phyloP scores from a whole-genome alignment of 148 eudicot species.

The Hydrangea macrophylla region DNA sequence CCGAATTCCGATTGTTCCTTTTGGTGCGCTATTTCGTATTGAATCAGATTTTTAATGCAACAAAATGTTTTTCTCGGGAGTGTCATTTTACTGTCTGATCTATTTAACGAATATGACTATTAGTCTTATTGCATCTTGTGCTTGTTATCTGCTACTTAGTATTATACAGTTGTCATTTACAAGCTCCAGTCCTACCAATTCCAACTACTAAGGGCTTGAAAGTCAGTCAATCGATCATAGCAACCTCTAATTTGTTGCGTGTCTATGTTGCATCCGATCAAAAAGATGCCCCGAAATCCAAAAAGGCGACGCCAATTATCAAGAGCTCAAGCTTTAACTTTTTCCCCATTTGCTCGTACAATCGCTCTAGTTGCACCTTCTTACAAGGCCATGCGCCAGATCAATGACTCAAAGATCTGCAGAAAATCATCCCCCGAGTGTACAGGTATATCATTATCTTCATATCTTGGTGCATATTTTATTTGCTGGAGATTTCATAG shows the following conservation, averaged over 20 bases:
- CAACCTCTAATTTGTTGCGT: neutral
- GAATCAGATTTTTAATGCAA: neutral
- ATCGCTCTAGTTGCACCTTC: slow-evolving; percentile 34
- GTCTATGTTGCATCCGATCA: slow-evolving; percentile 4
- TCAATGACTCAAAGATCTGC: slow-evolving; percentile 18
- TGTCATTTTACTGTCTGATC: neutral
- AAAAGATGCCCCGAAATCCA: slow-evolving; percentile 63
- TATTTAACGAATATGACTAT: too few relatives aligned
- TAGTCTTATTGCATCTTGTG: too few relatives aligned
- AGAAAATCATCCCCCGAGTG: slow-evolving; percentile 20
- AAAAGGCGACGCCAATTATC: slow-evolving; percentile 28
- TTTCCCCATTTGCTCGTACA: slow-evolving; percentile 72
- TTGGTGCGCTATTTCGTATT: neutral
- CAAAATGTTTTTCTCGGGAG: neutral
- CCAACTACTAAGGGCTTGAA: neutral
- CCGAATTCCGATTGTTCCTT: neutral
- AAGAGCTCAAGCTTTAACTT: slow-evolving; percentile 40
- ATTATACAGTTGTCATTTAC: neutral
- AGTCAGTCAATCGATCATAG: neutral
- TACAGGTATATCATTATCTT: slow-evolving; percentile 34
- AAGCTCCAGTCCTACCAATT: neutral
- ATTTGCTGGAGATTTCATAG: neutral
- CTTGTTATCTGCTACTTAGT: too few relatives aligned
- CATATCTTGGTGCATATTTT: neutral
- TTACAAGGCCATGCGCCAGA: slow-evolving; percentile 28